These are phyloP conservation scores for Thelonectria blattea DNA, from an alignment of 2,329 filamentous ascomycete genomes.

Conservation along the genomic window DNA sequence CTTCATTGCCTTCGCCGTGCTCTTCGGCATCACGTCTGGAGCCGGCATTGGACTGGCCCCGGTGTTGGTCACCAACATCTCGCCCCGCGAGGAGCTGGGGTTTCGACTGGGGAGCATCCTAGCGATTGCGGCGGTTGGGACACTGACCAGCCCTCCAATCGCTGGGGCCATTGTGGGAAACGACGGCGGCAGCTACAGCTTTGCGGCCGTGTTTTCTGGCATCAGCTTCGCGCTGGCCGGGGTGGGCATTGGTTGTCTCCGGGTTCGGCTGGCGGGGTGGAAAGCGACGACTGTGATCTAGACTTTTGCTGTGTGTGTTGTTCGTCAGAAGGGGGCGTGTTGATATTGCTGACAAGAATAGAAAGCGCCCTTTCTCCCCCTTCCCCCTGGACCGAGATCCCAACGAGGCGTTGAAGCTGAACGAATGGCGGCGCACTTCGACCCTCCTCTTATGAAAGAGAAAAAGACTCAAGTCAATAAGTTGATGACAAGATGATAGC, in stretches of 20 bases:
- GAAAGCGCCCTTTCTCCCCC: not conserved
- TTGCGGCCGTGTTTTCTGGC: slow-evolving; percentile 27
- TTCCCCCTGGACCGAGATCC: not conserved
- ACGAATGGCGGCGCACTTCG: not conserved
- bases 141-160: slow-evolving; percentile 25
- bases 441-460: not conserved
- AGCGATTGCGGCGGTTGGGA: slow-evolving; percentile 23
- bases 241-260: slow-evolving; percentile 20
- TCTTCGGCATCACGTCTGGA: slow-evolving; percentile 28
- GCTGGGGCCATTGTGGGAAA: slow-evolving; percentile 19
- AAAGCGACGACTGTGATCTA: slow-evolving; percentile 20
- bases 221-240: slow-evolving; percentile 25
- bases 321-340: not conserved
- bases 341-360: not conserved
- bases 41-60: slow-evolving; percentile 22
- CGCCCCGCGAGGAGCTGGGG: slow-evolving; percentile 24
- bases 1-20: slow-evolving; percentile 22
- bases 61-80: slow-evolving; percentile 22
- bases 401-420: not conserved
- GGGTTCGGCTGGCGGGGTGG: slow-evolving; percentile 25
- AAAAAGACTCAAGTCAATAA: not conserved
- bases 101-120: slow-evolving; percentile 26
- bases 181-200: slow-evolving; percentile 25
- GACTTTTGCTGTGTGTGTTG: not conserved
- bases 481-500: not conserved